Evolutionary conservation across 1,284 basidiomycete genomes (phyloP).

Genomic region (Malassezia furfur): DNA sequence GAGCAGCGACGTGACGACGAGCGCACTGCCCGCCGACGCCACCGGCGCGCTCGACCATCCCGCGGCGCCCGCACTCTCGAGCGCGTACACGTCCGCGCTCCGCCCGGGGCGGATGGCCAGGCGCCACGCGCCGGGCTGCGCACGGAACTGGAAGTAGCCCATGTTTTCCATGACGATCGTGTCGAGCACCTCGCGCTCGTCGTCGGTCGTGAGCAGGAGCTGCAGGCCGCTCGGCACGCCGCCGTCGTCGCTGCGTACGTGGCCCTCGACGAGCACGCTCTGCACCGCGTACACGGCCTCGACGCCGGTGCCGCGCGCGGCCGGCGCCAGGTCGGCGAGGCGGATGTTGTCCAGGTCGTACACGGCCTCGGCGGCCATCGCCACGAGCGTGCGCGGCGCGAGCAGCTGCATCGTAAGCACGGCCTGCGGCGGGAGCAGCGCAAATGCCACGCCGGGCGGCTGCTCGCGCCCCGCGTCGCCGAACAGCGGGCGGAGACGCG

Average conservation of each 20-base stretch:
- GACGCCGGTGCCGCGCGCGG: constrained; percentile 55
- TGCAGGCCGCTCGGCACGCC: constrained; percentile 58
- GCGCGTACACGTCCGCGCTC: constrained; percentile 67
- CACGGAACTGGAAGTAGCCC: constrained; percentile 92
- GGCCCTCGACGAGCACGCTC: constrained; percentile 84
- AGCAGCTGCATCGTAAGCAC: constrained; percentile 89
- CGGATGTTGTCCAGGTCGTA: constrained; percentile 96
- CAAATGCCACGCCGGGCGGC: constrained; percentile 22
- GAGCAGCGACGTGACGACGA: constrained; percentile 66
- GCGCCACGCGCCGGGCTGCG: constrained; percentile 74
- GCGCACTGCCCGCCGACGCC: constrained; percentile 48
- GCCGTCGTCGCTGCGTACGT: constrained; percentile 62
- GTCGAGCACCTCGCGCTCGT: constrained; percentile 27
- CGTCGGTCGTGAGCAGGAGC: constrained; percentile 47
- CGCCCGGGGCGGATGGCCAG: constrained; percentile 72
- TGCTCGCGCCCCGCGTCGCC: constrained; percentile 57
- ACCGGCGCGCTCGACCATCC: constrained; percentile 71
- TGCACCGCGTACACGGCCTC: constrained; percentile 77
- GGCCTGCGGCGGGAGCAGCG: constrained; percentile 54
- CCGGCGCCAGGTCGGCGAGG: constrained; percentile 56
- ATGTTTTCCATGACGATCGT: constrained; percentile 76
- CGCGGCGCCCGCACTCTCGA: constrained; percentile 63
- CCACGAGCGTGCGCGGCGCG: constrained; percentile 79
- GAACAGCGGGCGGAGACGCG: constrained; percentile 59
- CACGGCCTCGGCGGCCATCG: constrained; percentile 73